phyloP scores from a whole-genome alignment of 768 basidiomycete genomes.

The Suillus americanus region DNA sequence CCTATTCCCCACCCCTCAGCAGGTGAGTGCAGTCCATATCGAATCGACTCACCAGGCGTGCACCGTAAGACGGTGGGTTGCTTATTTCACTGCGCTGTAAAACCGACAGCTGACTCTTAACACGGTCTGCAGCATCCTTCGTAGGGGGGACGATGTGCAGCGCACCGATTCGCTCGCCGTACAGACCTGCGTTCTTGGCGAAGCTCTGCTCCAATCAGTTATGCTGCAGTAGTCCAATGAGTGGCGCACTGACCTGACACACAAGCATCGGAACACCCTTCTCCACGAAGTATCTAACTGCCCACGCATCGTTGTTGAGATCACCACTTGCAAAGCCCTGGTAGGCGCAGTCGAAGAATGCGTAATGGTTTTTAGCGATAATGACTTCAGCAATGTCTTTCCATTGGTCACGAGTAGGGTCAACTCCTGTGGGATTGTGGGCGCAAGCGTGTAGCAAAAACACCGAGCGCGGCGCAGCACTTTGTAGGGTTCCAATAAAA shows the following conservation, averaged over 20 bases:
- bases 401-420: conserved; percentile 91
- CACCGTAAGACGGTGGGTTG: conserved; percentile 90
- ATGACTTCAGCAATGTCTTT: conserved; percentile 70
- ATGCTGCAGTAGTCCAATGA: not conserved
- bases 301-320: conserved; percentile 88
- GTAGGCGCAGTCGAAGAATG: conserved; percentile 96
- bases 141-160: conserved; percentile 46
- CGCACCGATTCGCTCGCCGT: conserved; percentile 91
- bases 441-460: conserved; percentile 94
- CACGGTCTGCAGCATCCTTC: conserved; percentile 64
- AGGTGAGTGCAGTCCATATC: not conserved
- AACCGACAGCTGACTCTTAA: conserved; percentile 87
- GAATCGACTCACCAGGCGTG: conserved; percentile 65
- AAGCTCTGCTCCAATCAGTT: conserved; percentile 71
- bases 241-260: conserved; percentile 77
- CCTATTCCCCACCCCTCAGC: conserved; percentile 37
- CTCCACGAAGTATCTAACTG: conserved; percentile 86
- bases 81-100: conserved; percentile 94
- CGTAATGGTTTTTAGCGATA: conserved; percentile 72
- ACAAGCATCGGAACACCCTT: conserved; percentile 75
- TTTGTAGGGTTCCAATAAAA: conserved; percentile 57
- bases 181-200: conserved; percentile 95
- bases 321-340: conserved; percentile 98
- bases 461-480: conserved; percentile 74
- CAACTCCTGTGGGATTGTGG: conserved; percentile 96